Evolutionary conservation across 179 eudicot genomes (phyloP).

Genomic region (Pouteria campechiana): DNA sequence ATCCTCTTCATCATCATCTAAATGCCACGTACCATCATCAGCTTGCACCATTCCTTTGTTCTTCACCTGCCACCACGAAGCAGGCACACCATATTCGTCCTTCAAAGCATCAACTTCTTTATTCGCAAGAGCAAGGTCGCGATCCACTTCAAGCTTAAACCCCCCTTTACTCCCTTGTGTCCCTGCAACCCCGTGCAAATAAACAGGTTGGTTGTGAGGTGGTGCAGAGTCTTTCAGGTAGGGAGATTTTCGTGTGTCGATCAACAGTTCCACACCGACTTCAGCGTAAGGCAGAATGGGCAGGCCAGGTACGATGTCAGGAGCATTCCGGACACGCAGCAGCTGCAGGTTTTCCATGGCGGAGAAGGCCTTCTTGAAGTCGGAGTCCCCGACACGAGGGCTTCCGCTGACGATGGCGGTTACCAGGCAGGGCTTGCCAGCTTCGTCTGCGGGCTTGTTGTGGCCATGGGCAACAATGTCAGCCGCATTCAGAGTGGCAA

Average conservation of each 20-base stretch:
- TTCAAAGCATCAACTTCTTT: slow-evolving; percentile 22
- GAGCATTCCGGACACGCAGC: slow-evolving; percentile 35
- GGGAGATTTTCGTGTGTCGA: slow-evolving; percentile 48
- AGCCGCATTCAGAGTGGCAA: slow-evolving; percentile 65
- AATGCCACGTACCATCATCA: slow-evolving; percentile 50
- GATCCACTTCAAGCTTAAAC: slow-evolving; percentile 42
- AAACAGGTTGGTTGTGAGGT: slow-evolving; percentile 63
- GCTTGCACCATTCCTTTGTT: slow-evolving; percentile 71
- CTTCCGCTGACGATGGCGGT: slow-evolving; percentile 57
- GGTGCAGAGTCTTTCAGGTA: slow-evolving; percentile 40
- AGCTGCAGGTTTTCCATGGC: slow-evolving; percentile 18
- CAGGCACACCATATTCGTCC: slow-evolving; percentile 44
- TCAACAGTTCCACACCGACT: slow-evolving; percentile 47
- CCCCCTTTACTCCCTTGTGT: slow-evolving; percentile 34
- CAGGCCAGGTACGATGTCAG: slow-evolving; percentile 51
- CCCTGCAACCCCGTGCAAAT: slow-evolving; percentile 85
- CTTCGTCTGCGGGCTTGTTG: slow-evolving; percentile 18
- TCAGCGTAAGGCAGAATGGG: slow-evolving; percentile 50
- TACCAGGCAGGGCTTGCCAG: slow-evolving; percentile 33
- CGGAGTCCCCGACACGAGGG: slow-evolving; percentile 60
- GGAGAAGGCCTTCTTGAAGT: slow-evolving; percentile 27
- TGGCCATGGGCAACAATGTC: slow-evolving; percentile 50
- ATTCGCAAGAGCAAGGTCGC: slow-evolving; percentile 45
- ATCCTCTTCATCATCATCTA: slow-evolving; percentile 41
- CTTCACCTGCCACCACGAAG: slow-evolving; percentile 39